Base-by-base conservation (phyloP, 306 rosid genomes). In the Benincasa hispida region DNA sequence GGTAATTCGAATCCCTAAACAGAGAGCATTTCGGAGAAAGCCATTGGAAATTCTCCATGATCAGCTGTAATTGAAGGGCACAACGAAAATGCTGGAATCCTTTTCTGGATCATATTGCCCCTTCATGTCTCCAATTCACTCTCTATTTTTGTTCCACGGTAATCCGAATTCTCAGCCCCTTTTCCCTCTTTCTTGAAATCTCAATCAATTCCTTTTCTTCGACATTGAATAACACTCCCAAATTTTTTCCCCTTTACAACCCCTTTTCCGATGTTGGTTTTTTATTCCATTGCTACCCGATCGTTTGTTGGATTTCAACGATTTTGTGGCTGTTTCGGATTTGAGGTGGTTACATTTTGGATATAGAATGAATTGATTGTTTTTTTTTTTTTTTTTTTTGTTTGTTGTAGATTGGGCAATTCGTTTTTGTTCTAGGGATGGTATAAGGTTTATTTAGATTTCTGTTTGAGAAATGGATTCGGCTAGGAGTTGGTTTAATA, bases 401-500 rank as follows among this genome's bases (percentile, higher is more conserved):
- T 8, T 41, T 41, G 35, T 32, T 32, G 35, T 3, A 32, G 35
- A 32, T 32, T 65, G 50, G 50, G 18, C 5, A 4, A 39, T 10
- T 67, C 14, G n/a, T 30, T 69, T 42, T 8, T 42, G 56, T 42
- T 42, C n/a, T 5, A 17, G 76, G 57, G 81, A 73, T 83, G 87
- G 39, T 72, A 47, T 72, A 41, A 59, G 48, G 68, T 54, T 34
- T n/a, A 25, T 59, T 84, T 85, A 86, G 69, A 66, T 27, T 25
- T 24, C 30, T 45, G 19, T 79, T 78, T 13, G 82, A 74, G 77
- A 82, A 45, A 94, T 94, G 99, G 96, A 92, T 86, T 94, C 98
- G 25, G 91, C 98, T 6, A 84, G 97, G 90, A 87, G 93, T 63
- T 94, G 99, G 99, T 81, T 92, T 75, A 89, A 84, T 54, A 92